Evolutionary conservation across 495 filamentous ascomycete species (phyloP).

Genomic region (Daldinia vernicosa): DNA sequence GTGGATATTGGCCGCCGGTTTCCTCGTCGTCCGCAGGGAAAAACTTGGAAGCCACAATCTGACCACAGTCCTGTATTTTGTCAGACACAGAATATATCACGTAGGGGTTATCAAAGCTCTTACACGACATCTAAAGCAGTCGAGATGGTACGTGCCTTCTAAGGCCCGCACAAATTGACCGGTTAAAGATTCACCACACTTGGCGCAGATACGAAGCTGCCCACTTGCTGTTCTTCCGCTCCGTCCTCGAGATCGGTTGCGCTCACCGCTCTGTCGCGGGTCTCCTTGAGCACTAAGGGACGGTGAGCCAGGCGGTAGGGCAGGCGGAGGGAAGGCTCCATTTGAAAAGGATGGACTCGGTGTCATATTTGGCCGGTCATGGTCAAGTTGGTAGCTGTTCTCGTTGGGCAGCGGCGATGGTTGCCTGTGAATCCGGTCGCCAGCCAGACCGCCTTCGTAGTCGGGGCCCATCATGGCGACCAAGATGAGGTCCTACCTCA

Average conservation of each 20-base stretch:
- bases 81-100: slow-evolving; percentile 24
- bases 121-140: slow-evolving; percentile 98
- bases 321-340: slow-evolving; percentile 46
- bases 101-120: slow-evolving; percentile 47
- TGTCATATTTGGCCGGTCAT: slow-evolving; percentile 49
- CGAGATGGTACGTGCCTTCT: slow-evolving; percentile 91
- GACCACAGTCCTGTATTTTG: slow-evolving; percentile 81
- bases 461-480: slow-evolving; percentile 49
- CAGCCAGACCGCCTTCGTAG: slow-evolving; percentile 47
- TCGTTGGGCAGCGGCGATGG: slow-evolving; percentile 41
- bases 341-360: slow-evolving; percentile 52
- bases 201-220: slow-evolving; percentile 77
- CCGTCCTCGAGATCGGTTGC: slow-evolving; percentile 56
- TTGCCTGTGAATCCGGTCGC: slow-evolving; percentile 47
- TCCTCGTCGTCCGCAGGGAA: slow-evolving; percentile 94
- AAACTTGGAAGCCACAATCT: slow-evolving; percentile 98
- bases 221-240: slow-evolving; percentile 60
- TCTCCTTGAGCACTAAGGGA: slow-evolving; percentile 51
- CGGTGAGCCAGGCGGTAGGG: slow-evolving; percentile 50
- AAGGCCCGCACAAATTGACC: slow-evolving; percentile 96
- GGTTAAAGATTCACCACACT: slow-evolving; percentile 84
- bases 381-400: slow-evolving; percentile 47
- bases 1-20: slow-evolving; percentile 85
- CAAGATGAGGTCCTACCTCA: slow-evolving; percentile 39
- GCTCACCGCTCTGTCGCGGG: slow-evolving; percentile 56